These are phyloP conservation scores for Lanmaoa pseudosensibilis DNA, from an alignment of 768 basidiomycete genomes.

Conservation along the genomic window DNA sequence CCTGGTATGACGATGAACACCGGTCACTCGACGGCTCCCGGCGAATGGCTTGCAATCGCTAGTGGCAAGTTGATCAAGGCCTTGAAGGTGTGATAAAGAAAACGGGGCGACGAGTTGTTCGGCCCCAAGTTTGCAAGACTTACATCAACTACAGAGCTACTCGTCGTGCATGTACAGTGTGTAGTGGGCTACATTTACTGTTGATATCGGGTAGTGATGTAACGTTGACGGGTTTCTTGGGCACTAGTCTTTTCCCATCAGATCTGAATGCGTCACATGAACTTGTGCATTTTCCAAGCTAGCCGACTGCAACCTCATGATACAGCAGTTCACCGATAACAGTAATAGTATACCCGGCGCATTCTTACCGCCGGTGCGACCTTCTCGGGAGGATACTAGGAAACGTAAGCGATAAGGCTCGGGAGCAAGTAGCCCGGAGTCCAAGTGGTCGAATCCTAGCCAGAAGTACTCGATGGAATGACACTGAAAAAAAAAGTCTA, in stretches of 20 bases:
- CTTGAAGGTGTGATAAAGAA: slow-evolving; percentile 63
- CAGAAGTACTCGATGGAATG: background rate
- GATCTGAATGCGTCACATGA: background rate
- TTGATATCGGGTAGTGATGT: background rate
- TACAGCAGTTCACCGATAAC: background rate
- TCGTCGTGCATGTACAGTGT: background rate
- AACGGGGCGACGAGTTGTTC: background rate
- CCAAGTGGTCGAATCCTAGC: background rate
- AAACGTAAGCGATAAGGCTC: background rate
- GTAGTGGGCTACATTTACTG: background rate
- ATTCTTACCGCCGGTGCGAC: background rate
- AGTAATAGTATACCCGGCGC: background rate
- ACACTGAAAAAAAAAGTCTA: background rate
- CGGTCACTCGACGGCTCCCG: slow-evolving; percentile 69
- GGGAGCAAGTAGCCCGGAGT: background rate
- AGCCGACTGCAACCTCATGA: background rate
- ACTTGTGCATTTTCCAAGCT: background rate
- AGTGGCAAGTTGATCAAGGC: slow-evolving; percentile 82
- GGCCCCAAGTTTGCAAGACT: background rate
- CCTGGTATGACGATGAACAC: slow-evolving; percentile 73
- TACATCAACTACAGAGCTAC: background rate
- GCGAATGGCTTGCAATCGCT: slow-evolving; percentile 86
- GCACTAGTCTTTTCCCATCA: background rate
- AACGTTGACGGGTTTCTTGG: background rate
- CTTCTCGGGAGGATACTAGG: background rate